Percentiles rank a stretch among this genome's conserved stretches.
Evolutionary conservation across 2,329 filamentous ascomycete species (phyloP).

Genomic region (Fusarium nanum): DNA sequence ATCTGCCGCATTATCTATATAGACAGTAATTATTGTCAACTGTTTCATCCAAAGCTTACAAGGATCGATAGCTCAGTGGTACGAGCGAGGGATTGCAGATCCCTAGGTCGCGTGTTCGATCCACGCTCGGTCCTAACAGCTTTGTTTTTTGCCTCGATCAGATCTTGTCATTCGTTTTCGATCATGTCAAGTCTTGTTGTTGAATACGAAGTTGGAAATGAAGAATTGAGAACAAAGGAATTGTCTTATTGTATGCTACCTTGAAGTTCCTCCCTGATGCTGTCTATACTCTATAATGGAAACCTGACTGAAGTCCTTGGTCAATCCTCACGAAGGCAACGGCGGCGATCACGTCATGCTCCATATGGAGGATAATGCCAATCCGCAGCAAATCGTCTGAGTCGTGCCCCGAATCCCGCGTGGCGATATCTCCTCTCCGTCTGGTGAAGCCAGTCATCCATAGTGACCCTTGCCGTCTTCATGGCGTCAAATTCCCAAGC

Average conservation of each 20-base stretch:
- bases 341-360: background rate
- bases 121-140: slow-evolving; percentile 32
- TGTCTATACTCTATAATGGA: background rate
- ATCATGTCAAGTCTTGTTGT: background rate
- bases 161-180: background rate
- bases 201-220: background rate
- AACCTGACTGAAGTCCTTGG: background rate
- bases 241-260: background rate
- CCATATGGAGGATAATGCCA: accelerated
- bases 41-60: background rate
- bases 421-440: too few species aligned
- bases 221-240: background rate
- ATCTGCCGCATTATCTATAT: background rate
- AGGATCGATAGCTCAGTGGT: slow-evolving; percentile 43
- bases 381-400: too few species aligned
- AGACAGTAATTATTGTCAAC: accelerated
- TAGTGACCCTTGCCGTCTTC: too few species aligned
- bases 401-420: too few species aligned
- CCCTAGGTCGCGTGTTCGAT: slow-evolving; percentile 43
- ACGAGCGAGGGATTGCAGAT: slow-evolving; percentile 43
- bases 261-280: background rate
- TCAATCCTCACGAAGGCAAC: background rate
- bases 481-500: too few species aligned
- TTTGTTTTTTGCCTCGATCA: background rate
- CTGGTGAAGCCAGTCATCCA: too few species aligned